Conservation (phyloP, 768 basidiomycete genomes). For the Naganishia friedmannii region DNA sequence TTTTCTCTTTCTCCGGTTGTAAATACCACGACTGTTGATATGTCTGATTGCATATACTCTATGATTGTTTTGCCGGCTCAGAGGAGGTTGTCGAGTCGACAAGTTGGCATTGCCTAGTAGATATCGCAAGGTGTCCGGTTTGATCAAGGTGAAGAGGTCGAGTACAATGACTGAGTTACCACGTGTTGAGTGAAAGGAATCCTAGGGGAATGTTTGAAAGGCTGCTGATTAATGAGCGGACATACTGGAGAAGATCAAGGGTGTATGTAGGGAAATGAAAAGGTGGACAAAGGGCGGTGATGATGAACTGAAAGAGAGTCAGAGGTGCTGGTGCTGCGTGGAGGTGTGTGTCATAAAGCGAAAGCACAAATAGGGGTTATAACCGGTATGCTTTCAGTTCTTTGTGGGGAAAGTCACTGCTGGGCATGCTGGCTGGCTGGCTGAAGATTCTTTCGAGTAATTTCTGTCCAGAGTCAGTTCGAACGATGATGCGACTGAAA, state of each 20-base stretch:
- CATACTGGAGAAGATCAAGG: not conserved
- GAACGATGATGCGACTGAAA: no score
- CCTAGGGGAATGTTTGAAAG: conserved; percentile 15
- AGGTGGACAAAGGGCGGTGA: not conserved
- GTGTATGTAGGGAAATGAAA: not conserved
- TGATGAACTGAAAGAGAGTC: no score
- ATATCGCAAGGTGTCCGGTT: not conserved
- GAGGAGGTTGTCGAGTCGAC: no score
- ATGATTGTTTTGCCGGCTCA: not conserved
- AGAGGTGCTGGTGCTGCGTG: not conserved
- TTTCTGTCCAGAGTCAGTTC: no score
- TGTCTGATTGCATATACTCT: conserved; percentile 5
- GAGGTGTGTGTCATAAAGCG: not conserved
- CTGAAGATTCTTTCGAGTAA: no score
- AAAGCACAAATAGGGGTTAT: not conserved
- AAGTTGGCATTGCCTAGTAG: not conserved
- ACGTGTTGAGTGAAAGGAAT: not conserved
- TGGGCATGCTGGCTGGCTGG: no score
- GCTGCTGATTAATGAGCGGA: conserved; percentile 6
- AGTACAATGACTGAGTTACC: conserved; percentile 1
- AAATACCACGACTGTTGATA: not conserved
- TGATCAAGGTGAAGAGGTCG: not conserved
- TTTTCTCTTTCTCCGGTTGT: conserved; percentile 15
- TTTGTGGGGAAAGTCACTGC: not conserved
- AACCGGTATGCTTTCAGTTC: not conserved